Base-by-base conservation (phyloP, 352 stramenopile species). In the Plasmopara muralis region DNA sequence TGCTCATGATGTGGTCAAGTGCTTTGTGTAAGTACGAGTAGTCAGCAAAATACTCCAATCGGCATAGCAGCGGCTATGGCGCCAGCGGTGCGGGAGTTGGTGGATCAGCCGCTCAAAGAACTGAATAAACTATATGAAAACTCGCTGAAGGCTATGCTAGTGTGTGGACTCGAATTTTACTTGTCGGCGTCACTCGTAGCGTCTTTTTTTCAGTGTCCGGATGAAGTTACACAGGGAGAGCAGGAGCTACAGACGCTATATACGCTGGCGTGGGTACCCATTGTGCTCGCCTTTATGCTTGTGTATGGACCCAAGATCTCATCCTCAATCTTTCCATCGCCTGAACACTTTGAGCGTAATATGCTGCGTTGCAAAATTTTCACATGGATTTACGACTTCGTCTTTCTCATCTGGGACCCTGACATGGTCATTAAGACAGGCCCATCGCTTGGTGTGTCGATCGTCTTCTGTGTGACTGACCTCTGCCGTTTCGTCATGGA, bases 351-450 rank as follows among this genome's bases (percentile, higher is more conserved):
- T 47, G 75, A 90, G 34, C 62, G 55, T 16, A 88, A 88, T 43
- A 63, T 88, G 55, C 70, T 82, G 35, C 66, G 66, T n/a, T 62
- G 60, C 65, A 90, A 88, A 66, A 70, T 90, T 50, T 35, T 84
- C 50, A 83, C 65, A 42, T 90, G 73, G 71, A 39, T 83, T 35
- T 83, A 80, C 66, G 61, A 75, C 34, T 66, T 85, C 40, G 33
- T 47, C 9, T 80, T 83, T 54, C 66, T 90, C 47, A 64, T 90
- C 18, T 82, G 67, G 67, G 80, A 88, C 55, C 62, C 74, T 16
- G 75, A 85, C 60, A 90, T 90, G 80, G 50, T 58, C 25, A 13
- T 86, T 57, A 90, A 90, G 66, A 70, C 70, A 40, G 80, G 80
- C 0, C 80, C 80, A 10, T 77, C 66, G 29, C 64, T 90, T 20